Evolutionary conservation across 176 grass and related monocot genomes (phyloP), one percentile per base, ranked within the genome.

Genomic region (Oryza nivara): DNA sequence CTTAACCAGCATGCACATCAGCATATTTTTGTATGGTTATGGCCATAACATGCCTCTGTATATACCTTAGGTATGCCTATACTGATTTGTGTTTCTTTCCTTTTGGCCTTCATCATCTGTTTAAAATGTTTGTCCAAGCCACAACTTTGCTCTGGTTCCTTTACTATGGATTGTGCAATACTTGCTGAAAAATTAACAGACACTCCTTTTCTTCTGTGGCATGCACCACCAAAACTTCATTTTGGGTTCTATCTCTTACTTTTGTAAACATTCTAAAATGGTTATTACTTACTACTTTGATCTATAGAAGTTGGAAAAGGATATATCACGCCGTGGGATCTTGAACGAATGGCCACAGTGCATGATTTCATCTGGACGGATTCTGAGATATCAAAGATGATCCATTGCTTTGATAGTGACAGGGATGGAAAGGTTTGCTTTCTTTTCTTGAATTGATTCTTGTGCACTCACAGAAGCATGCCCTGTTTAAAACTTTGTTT

Each of bases 281-380:
- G 3, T 75, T 54, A 40, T 36, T 65, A 25, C 16, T 86, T 80
- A 47, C 36, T 49, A 17, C 13, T 86, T 80, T 85, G 45, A 56
- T 85, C 28, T 86, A 16, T 88, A 96, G 96, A 96, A 82, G 89
- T 75, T 64, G 93, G 91, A 73, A 96, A 98, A 91, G 93, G 93
- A 70, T 92, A 94, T 77, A 89, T 98, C 65, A 93, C 96, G 44
- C 76, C 74, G 32, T 86, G 89, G 63, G 93, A 98, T 85, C 75
- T 98, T 79, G 86, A 94, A 81, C 93, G 85, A 83, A 92, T 96
- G 93, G 93, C 88, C 15, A 83, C 85, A 35, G 15, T 88, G 79
- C 90, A 94, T 86, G 93, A 98, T 85, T 98, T 98, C 86, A 92
- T 65, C 25, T 98, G 96, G 96, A 89, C 91, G 75, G 86, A 96